A percentile compares a stretch with the other conserved stretches of the same genome.
These are phyloP conservation scores for Coemansia sp. DNA, from an alignment of 192 early-diverging fungal species.

Conservation along the genomic window DNA sequence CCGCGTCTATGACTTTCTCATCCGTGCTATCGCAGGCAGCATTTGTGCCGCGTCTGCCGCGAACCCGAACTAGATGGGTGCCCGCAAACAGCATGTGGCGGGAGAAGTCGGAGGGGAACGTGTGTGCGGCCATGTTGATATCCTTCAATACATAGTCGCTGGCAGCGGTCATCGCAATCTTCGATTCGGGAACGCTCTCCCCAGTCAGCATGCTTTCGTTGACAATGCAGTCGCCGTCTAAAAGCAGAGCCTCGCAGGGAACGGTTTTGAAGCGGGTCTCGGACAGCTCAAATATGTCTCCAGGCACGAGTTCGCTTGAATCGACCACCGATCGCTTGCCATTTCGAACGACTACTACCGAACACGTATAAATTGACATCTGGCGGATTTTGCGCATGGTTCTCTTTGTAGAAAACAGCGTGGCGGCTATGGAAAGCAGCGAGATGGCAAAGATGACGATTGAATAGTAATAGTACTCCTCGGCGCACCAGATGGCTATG, in stretches of 20 bases:
- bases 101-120: slow-evolving; percentile 57
- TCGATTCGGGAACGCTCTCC: slow-evolving; percentile 91
- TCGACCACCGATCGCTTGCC: slow-evolving; percentile 38
- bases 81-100: slow-evolving; percentile 89
- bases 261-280: slow-evolving; percentile 54
- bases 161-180: slow-evolving; percentile 58
- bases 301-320: slow-evolving; percentile 83
- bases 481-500: slow-evolving; percentile 75
- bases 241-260: slow-evolving; percentile 88
- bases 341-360: slow-evolving; percentile 63
- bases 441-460: slow-evolving; percentile 87
- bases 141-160: slow-evolving; percentile 8
- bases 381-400: slow-evolving; percentile 64
- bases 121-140: slow-evolving; percentile 33
- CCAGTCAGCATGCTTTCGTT: slow-evolving; percentile 99
- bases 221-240: slow-evolving; percentile 92
- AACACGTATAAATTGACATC: slow-evolving; percentile 79
- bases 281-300: slow-evolving; percentile 83
- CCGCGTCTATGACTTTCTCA: not conserved
- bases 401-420: slow-evolving; percentile 76
- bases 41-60: slow-evolving; percentile 22
- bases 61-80: slow-evolving; percentile 83
- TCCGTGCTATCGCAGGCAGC: not conserved
- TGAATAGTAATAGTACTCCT: slow-evolving; percentile 95
- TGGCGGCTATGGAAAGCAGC: slow-evolving; percentile 68